phyloP scores from a whole-genome alignment of 495 filamentous ascomycete species.

The Talaromyces nanjingensis region DNA sequence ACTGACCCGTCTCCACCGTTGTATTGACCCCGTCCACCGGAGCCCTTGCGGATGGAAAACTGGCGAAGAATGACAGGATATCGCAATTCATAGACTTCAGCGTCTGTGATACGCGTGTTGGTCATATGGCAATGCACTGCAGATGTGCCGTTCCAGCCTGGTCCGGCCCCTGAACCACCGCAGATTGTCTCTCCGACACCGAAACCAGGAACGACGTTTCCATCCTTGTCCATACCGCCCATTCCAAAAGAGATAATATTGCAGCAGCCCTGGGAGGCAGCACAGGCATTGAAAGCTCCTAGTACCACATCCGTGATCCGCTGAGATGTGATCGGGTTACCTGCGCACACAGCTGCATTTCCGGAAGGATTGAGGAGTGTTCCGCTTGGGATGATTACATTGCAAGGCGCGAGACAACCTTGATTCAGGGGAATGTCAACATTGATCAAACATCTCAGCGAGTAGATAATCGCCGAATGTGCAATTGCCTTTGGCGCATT shows the following conservation, averaged over 20 bases:
- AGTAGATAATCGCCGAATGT: constrained; percentile 94
- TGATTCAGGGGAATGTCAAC: constrained; percentile 98
- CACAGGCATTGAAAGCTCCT: constrained; percentile 82
- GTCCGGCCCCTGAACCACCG: constrained; percentile 82
- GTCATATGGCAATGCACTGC: constrained; percentile 98
- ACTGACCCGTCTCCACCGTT: constrained; percentile 84
- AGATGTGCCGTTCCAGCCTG: constrained; percentile 78
- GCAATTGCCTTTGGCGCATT: constrained; percentile 94
- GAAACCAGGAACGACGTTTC: constrained; percentile 74
- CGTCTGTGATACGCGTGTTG: constrained; percentile 96
- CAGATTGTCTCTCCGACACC: constrained; percentile 99
- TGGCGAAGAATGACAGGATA: constrained; percentile 84
- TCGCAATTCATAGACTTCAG: constrained; percentile 86
- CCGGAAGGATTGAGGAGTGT: constrained; percentile 82
- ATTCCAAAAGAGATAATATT: constrained; percentile 67
- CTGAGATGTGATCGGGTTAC: constrained; percentile 91
- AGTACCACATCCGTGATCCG: constrained; percentile 93
- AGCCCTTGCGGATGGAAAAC: constrained; percentile 66
- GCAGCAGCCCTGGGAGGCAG: constrained; percentile 85
- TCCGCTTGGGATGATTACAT: constrained; percentile 73
- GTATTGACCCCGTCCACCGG: constrained; percentile 67
- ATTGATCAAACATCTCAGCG: constrained; percentile 82
- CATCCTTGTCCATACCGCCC: constrained; percentile 51
- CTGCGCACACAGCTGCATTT: constrained; percentile 87
- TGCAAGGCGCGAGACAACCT: constrained; percentile 83